These are phyloP conservation scores for Daldinia childiae DNA, from an alignment of 495 filamentous ascomycete species.

Conservation along the genomic window DNA sequence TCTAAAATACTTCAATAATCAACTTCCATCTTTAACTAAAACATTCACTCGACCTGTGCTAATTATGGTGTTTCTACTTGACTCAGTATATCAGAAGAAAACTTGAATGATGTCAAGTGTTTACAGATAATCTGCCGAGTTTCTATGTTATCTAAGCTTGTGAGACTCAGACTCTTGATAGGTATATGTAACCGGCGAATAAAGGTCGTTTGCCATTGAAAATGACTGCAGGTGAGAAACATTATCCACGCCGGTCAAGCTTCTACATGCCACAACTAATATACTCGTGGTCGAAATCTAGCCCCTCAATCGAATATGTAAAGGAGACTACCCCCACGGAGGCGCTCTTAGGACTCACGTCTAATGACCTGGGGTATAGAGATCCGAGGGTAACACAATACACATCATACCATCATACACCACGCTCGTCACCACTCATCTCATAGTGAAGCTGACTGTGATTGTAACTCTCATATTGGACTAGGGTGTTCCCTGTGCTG, in stretches of 20 bases:
- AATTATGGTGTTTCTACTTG: not conserved
- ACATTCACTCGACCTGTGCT: not conserved
- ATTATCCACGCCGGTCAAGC: not conserved
- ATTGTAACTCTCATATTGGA: not conserved
- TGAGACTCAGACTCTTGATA: not conserved
- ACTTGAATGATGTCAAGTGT: not conserved
- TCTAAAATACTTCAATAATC: no score
- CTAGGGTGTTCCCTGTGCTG: not conserved
- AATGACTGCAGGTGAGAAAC: not conserved
- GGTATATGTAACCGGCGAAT: not conserved
- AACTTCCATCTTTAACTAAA: no score
- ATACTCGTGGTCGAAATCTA: not conserved
- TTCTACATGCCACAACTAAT: constrained; percentile 7
- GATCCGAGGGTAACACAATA: constrained; percentile 1
- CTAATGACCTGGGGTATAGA: not conserved
- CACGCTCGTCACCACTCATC: not conserved
- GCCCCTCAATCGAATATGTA: not conserved
- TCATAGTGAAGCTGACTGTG: not conserved
- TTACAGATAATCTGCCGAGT: not conserved
- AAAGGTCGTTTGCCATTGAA: not conserved
- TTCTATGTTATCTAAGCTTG: not conserved
- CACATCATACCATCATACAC: not conserved
- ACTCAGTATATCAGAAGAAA: not conserved
- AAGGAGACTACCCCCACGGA: constrained; percentile 1
- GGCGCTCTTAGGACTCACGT: not conserved